These are phyloP conservation scores for Macadamia integrifolia DNA, from an alignment of 164 flowering plant species.

Conservation along the genomic window DNA sequence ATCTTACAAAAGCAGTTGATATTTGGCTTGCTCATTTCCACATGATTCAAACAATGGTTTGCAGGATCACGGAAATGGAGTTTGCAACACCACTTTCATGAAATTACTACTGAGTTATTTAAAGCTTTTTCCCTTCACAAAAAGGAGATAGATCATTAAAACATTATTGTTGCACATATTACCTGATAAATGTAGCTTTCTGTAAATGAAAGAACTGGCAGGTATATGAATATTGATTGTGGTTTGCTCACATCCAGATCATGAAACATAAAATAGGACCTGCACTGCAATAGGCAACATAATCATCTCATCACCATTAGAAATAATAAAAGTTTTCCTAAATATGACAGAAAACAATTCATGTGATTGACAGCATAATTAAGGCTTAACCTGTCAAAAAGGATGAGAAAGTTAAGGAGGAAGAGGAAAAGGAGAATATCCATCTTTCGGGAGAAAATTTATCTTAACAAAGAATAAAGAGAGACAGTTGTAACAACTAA, in stretches of 20 bases:
- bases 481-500: too few species aligned
- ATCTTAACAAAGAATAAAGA: too few species aligned
- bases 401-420: background rate
- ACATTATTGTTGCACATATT: background rate
- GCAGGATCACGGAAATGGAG: background rate
- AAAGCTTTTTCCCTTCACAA: background rate
- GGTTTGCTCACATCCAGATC: slow-evolving; percentile 67
- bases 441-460: too few species aligned
- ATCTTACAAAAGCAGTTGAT: background rate
- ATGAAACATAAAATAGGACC: slow-evolving; percentile 96
- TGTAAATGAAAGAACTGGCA: slow-evolving; percentile 79
- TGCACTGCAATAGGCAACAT: slow-evolving; percentile 53
- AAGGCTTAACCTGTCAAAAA: background rate
- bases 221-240: slow-evolving; percentile 55
- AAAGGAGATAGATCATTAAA: background rate
- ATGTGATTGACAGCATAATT: background rate
- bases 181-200: slow-evolving; percentile 97
- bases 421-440: too few species aligned
- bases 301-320: slow-evolving; percentile 3
- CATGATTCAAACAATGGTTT: background rate
- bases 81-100: background rate
- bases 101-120: background rate
- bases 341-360: background rate
- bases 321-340: background rate
- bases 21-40: slow-evolving; percentile 1